A percentile compares a stretch with the other conserved stretches of the same genome.
These are phyloP conservation scores for Trichoderma sp. DNA, from an alignment of 2,329 filamentous ascomycete species.

Conservation along the genomic window DNA sequence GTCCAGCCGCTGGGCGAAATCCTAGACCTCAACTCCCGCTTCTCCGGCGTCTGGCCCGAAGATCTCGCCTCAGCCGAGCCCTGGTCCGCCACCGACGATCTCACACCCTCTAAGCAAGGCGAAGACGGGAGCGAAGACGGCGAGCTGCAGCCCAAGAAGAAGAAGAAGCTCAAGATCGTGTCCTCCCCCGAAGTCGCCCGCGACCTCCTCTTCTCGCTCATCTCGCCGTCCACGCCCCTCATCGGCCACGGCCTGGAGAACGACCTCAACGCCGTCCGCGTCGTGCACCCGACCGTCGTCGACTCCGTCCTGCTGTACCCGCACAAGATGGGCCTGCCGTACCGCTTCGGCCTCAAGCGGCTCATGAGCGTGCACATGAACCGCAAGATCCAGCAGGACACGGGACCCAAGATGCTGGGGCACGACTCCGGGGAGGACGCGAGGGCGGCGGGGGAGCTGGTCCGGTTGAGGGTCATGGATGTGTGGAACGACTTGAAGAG, in stretches of 20 bases:
- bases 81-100: conserved; percentile 45
- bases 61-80: conserved; percentile 71
- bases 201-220: conserved; percentile 71
- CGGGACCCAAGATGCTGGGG: conserved; percentile 54
- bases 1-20: conserved; percentile 83
- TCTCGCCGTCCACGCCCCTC: conserved; percentile 77
- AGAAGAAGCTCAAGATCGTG: conserved; percentile 66
- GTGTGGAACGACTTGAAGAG: conserved; percentile 69
- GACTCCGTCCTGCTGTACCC: conserved; percentile 87
- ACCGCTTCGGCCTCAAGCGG: conserved; percentile 74
- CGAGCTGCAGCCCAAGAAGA: conserved; percentile 39
- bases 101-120: conserved; percentile 35
- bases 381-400: conserved; percentile 76
- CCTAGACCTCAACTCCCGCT: conserved; percentile 88
- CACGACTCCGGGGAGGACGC: conserved; percentile 96
- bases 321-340: conserved; percentile 73
- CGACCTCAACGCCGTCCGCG: conserved; percentile 81
- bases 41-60: conserved; percentile 81
- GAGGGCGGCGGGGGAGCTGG: conserved; percentile 82
- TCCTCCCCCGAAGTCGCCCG: conserved; percentile 74
- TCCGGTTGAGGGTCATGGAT: conserved; percentile 68
- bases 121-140: conserved; percentile 37
- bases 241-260: conserved; percentile 96
- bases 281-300: conserved; percentile 82
- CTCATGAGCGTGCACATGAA: conserved; percentile 72